Evolutionary conservation across 2,329 filamentous ascomycete species (phyloP), one percentile per base, ranked within the genome.

Genomic region (Arthroderma sp.): DNA sequence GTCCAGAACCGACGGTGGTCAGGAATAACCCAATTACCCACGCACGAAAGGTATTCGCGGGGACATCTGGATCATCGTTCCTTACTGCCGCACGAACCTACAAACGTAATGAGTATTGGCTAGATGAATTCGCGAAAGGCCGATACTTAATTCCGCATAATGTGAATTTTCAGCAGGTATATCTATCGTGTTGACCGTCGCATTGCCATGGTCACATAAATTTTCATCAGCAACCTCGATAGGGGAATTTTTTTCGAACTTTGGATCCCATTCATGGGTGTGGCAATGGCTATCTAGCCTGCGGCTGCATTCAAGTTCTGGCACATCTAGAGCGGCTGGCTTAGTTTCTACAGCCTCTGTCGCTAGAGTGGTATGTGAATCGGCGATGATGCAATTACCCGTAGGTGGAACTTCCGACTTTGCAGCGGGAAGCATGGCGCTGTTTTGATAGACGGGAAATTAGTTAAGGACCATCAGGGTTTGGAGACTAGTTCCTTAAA

Each of bases 151-250:
- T 64, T 82, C 78, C 33, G 77, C 75, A 55, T 82, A 82, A 2
- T 78, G 78, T 40, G 78, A 82, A 58, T 82, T 77, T 46, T 82
- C 77, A 56, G 80, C 70, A 54, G 79, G 67, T 47, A 75, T 73
- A 52, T 74, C 70, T 53, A 78, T 74, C 6, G 34, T 36, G 27
- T 49, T 49, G 32, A 39, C 46, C 15, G 33, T 36, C 5, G 41
- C 22, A 31, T 38, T 37, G 27, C 33, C 38, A 38, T 46, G 40
- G 7, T 49, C 32, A 10, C 29, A 29, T 31, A 39, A 39, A 15
- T 43, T 36, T 51, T 80, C 70, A 48, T 72, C 69, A 47, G 80
- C 75, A 49, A 82, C 69, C 58, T 78, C 74, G 49, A 76, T 73
- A 42, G 75, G 63, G 40, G 80, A 70, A 49, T 79, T 75, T 48